phyloP scores from a whole-genome alignment of 1,139 yeast genomes.

The Casaregolazyma suthepensis region DNA sequence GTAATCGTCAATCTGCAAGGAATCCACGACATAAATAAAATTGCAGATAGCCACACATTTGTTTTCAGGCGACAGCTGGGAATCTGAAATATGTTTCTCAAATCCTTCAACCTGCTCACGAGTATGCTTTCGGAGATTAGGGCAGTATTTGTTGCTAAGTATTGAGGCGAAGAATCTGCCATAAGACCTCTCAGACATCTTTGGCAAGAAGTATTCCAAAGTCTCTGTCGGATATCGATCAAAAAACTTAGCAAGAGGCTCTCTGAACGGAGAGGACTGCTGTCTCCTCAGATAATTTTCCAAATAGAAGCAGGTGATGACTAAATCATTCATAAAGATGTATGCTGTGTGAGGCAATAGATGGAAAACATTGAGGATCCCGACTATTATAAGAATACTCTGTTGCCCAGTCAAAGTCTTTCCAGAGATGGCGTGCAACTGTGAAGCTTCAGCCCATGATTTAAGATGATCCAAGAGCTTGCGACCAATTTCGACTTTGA shows the following conservation, averaged over 20 bases:
- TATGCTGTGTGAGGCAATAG: slow-evolving; percentile 87
- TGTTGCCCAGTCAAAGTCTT: slow-evolving; percentile 74
- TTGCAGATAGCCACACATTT: slow-evolving; percentile 66
- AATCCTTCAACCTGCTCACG: slow-evolving; percentile 44
- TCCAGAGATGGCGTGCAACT: slow-evolving; percentile 62
- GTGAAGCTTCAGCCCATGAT: slow-evolving; percentile 92
- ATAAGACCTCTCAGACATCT: slow-evolving; percentile 59
- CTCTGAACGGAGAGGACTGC: slow-evolving; percentile 81
- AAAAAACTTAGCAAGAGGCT: slow-evolving; percentile 84
- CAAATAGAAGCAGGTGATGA: slow-evolving; percentile 65
- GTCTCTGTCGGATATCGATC: slow-evolving; percentile 78
- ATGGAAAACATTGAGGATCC: slow-evolving; percentile 87
- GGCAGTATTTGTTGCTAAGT: slow-evolving; percentile 54
- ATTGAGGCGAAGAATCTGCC: slow-evolving; percentile 62
- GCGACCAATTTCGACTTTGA: slow-evolving; percentile 93
- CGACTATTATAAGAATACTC: slow-evolving; percentile 79
- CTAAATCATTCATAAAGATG: slow-evolving; percentile 82
- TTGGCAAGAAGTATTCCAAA: slow-evolving; percentile 60
- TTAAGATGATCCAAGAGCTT: slow-evolving; percentile 86
- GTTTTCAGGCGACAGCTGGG: slow-evolving; percentile 46
- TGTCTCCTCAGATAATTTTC: slow-evolving; percentile 84
- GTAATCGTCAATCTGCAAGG: slow-evolving; percentile 47
- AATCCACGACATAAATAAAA: slow-evolving; percentile 55
- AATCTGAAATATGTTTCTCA: slow-evolving; percentile 12
- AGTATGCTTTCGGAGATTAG: slow-evolving; percentile 49